Evolutionary conservation across 768 basidiomycete genomes (phyloP).

Genomic region (Kwoniella sp.): DNA sequence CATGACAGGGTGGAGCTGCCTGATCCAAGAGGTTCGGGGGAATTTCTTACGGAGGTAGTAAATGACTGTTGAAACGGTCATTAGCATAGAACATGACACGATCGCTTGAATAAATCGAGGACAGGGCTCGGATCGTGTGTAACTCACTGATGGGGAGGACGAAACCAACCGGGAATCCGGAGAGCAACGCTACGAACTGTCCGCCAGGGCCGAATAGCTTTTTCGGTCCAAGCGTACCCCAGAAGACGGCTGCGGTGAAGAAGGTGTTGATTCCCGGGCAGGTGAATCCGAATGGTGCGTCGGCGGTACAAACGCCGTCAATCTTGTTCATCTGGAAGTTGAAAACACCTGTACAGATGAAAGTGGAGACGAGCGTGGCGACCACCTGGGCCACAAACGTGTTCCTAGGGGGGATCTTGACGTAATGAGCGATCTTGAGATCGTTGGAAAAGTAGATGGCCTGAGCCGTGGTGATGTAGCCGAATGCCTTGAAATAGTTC

Average conservation of each 20-base stretch:
- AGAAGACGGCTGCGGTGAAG: constrained; percentile 58
- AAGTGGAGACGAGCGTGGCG: constrained; percentile 55
- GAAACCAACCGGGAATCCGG: constrained; percentile 79
- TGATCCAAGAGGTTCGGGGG: constrained; percentile 24
- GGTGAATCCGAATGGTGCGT: constrained; percentile 55
- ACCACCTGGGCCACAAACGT: constrained; percentile 66
- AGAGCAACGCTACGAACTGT: constrained; percentile 63
- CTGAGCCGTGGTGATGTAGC: constrained; percentile 66
- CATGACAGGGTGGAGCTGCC: constrained; percentile 45
- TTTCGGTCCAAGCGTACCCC: constrained; percentile 57
- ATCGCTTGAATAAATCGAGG: too few species aligned
- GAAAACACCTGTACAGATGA: constrained; percentile 54
- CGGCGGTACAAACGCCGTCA: constrained; percentile 60
- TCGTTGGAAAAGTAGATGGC: constrained; percentile 70
- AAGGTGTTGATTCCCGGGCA: constrained; percentile 58
- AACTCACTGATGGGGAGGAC: constrained; percentile 66
- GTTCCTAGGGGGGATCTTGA: constrained; percentile 81
- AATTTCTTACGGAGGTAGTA: constrained; percentile 24
- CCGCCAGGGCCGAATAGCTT: constrained; percentile 56
- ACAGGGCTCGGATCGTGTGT: background rate
- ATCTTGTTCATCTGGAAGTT: constrained; percentile 57
- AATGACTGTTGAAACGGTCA: constrained; percentile 9
- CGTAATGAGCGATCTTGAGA: constrained; percentile 67
- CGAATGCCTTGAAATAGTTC: constrained; percentile 61
- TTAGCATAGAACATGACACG: background rate